These are phyloP conservation scores for Rhodocollybia butyracea DNA, from an alignment of 768 basidiomycete species.

Conservation along the genomic window DNA sequence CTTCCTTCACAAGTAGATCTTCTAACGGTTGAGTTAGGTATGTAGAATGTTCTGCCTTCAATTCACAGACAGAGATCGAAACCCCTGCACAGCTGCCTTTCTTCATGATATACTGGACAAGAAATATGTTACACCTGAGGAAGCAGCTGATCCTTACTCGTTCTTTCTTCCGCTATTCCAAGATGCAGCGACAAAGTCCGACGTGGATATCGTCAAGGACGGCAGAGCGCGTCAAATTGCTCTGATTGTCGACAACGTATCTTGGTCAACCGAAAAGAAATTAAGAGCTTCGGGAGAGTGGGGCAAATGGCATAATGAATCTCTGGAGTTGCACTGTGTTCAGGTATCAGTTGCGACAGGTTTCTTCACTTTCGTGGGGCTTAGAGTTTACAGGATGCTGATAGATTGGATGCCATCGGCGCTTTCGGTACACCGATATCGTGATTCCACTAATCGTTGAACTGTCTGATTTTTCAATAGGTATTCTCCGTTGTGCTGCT, in stretches of 20 bases:
- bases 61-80: constrained; percentile 19
- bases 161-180: constrained; percentile 69
- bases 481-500: constrained; percentile 68
- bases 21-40: constrained; percentile 70
- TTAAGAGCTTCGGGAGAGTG: constrained; percentile 52
- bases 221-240: constrained; percentile 56
- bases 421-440: constrained; percentile 62
- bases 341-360: too few relatives aligned
- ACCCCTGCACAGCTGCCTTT: constrained; percentile 55
- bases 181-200: constrained; percentile 36
- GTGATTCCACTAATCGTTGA: constrained; percentile 17
- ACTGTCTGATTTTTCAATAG: constrained; percentile 22
- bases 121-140: constrained; percentile 65
- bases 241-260: constrained; percentile 72
- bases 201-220: constrained; percentile 55
- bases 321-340: constrained; percentile 76
- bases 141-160: constrained; percentile 57
- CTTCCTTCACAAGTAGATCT: constrained; percentile 56
- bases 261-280: constrained; percentile 82
- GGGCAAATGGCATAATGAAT: constrained; percentile 66
- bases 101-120: constrained; percentile 87
- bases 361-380: too few relatives aligned
- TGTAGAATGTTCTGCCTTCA: constrained; percentile 21
- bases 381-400: too few relatives aligned
- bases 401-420: constrained; percentile 76